A percentile compares a stretch with the other conserved stretches of the same genome.
phyloP scores from a whole-genome alignment of 202 grass and related monocot species.

The Cymbopogon flexuosus region DNA sequence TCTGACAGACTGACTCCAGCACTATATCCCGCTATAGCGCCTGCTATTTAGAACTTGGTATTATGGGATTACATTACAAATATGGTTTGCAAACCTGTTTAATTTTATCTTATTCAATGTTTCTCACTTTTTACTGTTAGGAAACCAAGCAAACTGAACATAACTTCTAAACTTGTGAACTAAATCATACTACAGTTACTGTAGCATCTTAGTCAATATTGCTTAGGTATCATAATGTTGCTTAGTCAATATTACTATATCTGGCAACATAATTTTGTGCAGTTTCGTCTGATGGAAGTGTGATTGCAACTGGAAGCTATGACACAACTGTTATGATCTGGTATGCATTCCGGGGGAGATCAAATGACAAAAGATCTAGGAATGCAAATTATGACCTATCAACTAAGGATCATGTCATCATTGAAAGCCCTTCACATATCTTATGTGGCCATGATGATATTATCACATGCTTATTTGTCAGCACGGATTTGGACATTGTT shows the following conservation, averaged over 20 bases:
- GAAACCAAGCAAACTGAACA: background rate
- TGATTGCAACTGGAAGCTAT: constrained; percentile 76
- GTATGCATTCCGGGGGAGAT: constrained; percentile 55
- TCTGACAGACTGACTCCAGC: too few relatives aligned
- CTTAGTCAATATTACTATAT: constrained; percentile 1
- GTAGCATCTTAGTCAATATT: background rate
- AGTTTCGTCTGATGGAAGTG: constrained; percentile 67
- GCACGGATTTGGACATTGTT: constrained; percentile 88
- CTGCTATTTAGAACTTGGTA: too few relatives aligned
- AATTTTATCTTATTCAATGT: background rate
- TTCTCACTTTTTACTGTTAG: background rate
- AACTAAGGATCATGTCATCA: constrained; percentile 71
- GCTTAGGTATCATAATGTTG: background rate
- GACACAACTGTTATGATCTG: constrained; percentile 83
- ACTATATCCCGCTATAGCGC: too few relatives aligned
- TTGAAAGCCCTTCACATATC: constrained; percentile 81
- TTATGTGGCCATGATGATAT: constrained; percentile 96
- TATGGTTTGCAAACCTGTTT: background rate
- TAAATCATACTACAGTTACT: constrained; percentile 11
- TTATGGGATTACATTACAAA: background rate
- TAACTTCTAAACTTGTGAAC: background rate
- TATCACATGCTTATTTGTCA: constrained; percentile 95
- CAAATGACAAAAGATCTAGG: constrained; percentile 43
- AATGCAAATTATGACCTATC: constrained; percentile 37
- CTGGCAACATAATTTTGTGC: constrained; percentile 8